These are phyloP conservation scores for Dactylellina parvicollis DNA, from an alignment of 2,329 filamentous ascomycete genomes.

Conservation along the genomic window DNA sequence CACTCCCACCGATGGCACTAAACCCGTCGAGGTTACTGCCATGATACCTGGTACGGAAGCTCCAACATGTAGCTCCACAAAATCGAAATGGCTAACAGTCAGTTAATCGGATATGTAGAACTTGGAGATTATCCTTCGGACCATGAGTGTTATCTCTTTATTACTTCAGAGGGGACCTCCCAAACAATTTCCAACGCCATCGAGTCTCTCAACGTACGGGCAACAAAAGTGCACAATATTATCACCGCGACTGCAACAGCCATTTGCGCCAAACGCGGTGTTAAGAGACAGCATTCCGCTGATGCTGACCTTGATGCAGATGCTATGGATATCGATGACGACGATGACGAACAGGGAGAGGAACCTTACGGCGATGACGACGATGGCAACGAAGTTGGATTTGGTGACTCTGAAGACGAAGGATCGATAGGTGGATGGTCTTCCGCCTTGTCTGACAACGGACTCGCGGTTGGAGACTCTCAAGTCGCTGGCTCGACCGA, in stretches of 20 bases:
- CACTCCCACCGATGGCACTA: conserved; percentile 59
- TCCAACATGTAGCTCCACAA: background rate
- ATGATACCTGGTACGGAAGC: conserved; percentile 61
- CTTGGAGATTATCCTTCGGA: conserved; percentile 69
- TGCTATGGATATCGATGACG: conserved; percentile 60
- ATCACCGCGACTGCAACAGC: conserved; percentile 33
- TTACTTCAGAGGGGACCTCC: conserved; percentile 64
- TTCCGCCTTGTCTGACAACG: conserved; percentile 49
- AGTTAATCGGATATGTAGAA: conserved; percentile 60
- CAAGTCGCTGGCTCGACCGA: conserved; percentile 49
- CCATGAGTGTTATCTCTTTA: conserved; percentile 70
- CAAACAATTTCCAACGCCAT: conserved; percentile 61
- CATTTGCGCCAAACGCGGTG: conserved; percentile 38
- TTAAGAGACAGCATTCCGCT: conserved; percentile 57
- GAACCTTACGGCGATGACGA: conserved; percentile 59
- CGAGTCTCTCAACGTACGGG: conserved; percentile 50
- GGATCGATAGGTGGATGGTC: conserved; percentile 57
- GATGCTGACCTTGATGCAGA: conserved; percentile 56
- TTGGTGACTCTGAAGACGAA: conserved; percentile 60
- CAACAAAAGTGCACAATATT: conserved; percentile 30
- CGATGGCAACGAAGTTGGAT: conserved; percentile 60
- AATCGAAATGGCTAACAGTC: conserved; percentile 1
- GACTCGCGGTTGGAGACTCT: conserved; percentile 29
- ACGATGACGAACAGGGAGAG: conserved; percentile 58
- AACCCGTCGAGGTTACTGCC: conserved; percentile 60